phyloP scores from a whole-genome alignment of 768 basidiomycete genomes.

The Cystobasidium tubakii region DNA sequence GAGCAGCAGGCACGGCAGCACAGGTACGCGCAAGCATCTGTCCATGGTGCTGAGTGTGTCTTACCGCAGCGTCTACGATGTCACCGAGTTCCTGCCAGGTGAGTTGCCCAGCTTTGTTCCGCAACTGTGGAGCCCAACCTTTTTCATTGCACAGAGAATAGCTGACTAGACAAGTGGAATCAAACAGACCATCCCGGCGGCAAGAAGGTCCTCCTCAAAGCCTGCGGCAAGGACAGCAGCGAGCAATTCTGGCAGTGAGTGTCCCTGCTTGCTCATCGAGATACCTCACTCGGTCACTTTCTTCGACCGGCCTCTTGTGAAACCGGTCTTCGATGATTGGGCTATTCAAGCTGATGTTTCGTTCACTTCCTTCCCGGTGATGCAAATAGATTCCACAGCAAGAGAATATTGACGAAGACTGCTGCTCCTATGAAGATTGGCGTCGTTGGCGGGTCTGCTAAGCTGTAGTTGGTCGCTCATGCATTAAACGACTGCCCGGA shows the following conservation, averaged over 20 bases:
- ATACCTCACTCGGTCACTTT: not conserved
- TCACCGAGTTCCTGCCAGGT: slow-evolving; percentile 35
- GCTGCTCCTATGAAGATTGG: slow-evolving; percentile 36
- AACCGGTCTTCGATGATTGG: not conserved
- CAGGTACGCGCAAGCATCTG: too few relatives aligned
- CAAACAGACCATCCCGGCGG: slow-evolving; percentile 32
- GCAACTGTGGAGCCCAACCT: slow-evolving; percentile 1
- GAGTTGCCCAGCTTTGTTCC: not conserved
- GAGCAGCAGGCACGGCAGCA: too few relatives aligned
- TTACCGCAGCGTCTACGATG: slow-evolving; percentile 30
- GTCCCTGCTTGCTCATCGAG: not conserved
- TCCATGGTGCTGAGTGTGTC: not conserved
- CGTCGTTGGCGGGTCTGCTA: slow-evolving; percentile 9
- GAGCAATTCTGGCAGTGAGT: slow-evolving; percentile 37
- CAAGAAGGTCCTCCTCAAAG: slow-evolving; percentile 36
- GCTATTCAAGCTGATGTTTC: not conserved
- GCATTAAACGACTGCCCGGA: not conserved
- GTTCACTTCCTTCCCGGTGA: not conserved
- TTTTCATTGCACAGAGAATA: not conserved
- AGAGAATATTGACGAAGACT: slow-evolving; percentile 33
- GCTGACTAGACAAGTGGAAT: not conserved
- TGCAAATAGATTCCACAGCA: slow-evolving; percentile 23
- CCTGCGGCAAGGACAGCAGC: slow-evolving; percentile 28
- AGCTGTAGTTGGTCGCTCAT: not conserved
- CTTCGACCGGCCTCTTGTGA: not conserved